These are phyloP conservation scores for Lumnitzera racemosa DNA, from an alignment of 345 rosid species.

Conservation along the genomic window DNA sequence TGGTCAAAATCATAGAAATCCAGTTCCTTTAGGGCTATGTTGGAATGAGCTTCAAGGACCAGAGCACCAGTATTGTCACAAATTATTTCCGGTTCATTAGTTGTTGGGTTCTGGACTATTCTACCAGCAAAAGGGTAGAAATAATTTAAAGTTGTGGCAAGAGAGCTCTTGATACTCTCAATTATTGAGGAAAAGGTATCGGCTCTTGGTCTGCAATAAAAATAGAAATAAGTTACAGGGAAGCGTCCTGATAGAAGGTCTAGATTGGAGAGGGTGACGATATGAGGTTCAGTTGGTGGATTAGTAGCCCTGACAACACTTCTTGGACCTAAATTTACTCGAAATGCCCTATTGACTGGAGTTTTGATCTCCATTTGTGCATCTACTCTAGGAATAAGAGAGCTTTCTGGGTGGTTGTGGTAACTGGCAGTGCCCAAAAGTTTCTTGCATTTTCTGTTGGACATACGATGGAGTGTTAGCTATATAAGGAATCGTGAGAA, in stretches of 20 bases:
- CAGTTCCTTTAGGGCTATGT: constrained; percentile 32
- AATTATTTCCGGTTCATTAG: constrained; percentile 50
- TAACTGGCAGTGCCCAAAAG: not conserved
- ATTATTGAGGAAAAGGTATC: constrained; percentile 22
- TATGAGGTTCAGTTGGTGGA: constrained; percentile 14
- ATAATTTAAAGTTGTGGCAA: constrained; percentile 39
- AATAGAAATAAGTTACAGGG: constrained; percentile 73
- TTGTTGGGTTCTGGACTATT: constrained; percentile 38
- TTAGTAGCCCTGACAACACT: constrained; percentile 38
- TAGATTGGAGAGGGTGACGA: constrained; percentile 60
- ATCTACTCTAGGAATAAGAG: not conserved
- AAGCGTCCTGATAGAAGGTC: constrained; percentile 89
- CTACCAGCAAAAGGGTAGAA: constrained; percentile 74
- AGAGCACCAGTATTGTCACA: constrained; percentile 64
- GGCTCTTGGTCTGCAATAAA: constrained; percentile 32
- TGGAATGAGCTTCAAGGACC: constrained; percentile 48
- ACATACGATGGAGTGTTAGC: too few relatives aligned
- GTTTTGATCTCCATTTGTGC: constrained; percentile 13
- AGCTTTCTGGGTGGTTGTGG: not conserved
- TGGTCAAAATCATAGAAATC: constrained; percentile 50
- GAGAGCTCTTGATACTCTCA: constrained; percentile 41
- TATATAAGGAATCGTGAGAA: too few relatives aligned
- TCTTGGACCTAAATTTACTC: constrained; percentile 31
- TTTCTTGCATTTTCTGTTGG: not conserved
- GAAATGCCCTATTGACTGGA: constrained; percentile 15